Conservation (phyloP, 805 yeast genomes). For the Ogataea pini region DNA sequence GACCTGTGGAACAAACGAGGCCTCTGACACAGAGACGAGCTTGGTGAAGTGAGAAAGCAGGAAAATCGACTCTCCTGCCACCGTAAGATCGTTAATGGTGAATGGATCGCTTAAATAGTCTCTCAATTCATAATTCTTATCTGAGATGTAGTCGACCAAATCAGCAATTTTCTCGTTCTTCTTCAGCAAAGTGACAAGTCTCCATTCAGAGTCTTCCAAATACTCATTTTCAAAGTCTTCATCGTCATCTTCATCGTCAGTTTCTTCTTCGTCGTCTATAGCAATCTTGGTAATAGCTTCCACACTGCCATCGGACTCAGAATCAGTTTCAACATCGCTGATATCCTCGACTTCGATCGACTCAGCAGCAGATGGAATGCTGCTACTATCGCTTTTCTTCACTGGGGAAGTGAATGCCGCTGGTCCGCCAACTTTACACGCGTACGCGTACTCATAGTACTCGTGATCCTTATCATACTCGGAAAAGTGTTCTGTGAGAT, state of each 20-base stretch:
- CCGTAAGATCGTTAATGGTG: slow-evolving; percentile 30
- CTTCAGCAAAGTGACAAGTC: slow-evolving; percentile 7
- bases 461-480: slow-evolving; percentile 27
- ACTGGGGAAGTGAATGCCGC: not conserved
- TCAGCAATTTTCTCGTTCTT: slow-evolving; percentile 17
- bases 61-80: slow-evolving; percentile 25
- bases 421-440: slow-evolving; percentile 9
- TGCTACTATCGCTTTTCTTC: slow-evolving; percentile 2
- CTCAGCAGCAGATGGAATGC: not conserved
- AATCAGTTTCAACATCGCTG: slow-evolving; percentile 6
- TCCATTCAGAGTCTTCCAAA: slow-evolving; percentile 8
- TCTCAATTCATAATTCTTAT: slow-evolving; percentile 31
- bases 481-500: slow-evolving; percentile 25
- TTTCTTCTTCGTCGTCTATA: slow-evolving; percentile 19
- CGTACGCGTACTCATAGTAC: slow-evolving; percentile 30
- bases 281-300: slow-evolving; percentile 63
- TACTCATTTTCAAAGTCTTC: slow-evolving; percentile 14
- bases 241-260: slow-evolving; percentile 30
- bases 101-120: slow-evolving; percentile 37
- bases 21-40: slow-evolving; percentile 19
- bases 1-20: slow-evolving; percentile 27
- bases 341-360: slow-evolving; percentile 9
- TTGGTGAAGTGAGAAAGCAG: slow-evolving; percentile 20
- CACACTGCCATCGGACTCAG: not conserved
- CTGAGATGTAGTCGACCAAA: slow-evolving; percentile 25